phyloP scores from a whole-genome alignment of 2,329 filamentous ascomycete species.

The Pseudopithomyces maydicus region DNA sequence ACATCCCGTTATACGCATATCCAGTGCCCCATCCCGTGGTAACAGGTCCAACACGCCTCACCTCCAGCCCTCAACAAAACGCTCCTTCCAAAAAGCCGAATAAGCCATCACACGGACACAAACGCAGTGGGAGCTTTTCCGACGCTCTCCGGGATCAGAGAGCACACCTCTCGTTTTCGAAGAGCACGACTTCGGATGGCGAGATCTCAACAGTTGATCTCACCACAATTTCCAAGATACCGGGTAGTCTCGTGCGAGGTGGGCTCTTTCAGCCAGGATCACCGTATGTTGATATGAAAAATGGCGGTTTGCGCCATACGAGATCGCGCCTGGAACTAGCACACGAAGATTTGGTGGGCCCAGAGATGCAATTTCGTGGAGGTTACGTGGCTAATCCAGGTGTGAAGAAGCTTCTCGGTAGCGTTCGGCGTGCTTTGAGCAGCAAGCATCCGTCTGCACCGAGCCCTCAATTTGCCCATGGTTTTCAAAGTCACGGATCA shows the following conservation, averaged over 20 bases:
- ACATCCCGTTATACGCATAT: constrained; percentile 46
- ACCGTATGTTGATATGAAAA: constrained; percentile 70
- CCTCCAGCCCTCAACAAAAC: constrained; percentile 34
- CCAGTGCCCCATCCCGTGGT: constrained; percentile 37
- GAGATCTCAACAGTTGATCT: constrained; percentile 55
- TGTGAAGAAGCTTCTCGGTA: constrained; percentile 85
- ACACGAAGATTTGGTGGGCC: constrained; percentile 27
- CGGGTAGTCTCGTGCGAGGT: constrained; percentile 85
- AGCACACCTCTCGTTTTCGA: constrained; percentile 56
- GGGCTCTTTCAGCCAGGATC: constrained; percentile 82
- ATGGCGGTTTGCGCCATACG: constrained; percentile 32
- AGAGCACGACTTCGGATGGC: constrained; percentile 47
- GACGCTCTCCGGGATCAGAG: constrained; percentile 78
- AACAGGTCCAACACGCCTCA: constrained; percentile 32
- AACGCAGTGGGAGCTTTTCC: constrained; percentile 84
- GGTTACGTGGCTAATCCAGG: constrained; percentile 58
- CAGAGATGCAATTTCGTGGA: constrained; percentile 27
- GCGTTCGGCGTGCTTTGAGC: constrained; percentile 81
- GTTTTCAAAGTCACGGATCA: constrained; percentile 22
- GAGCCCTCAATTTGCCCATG: constrained; percentile 26
- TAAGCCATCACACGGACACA: constrained; percentile 61
- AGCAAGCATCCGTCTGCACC: constrained; percentile 51
- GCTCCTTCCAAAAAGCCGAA: constrained; percentile 30
- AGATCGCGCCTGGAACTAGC: constrained; percentile 41
- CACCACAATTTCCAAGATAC: constrained; percentile 68